phyloP scores from a whole-genome alignment of 805 yeast species.

The Monosporozyma siamensis region DNA sequence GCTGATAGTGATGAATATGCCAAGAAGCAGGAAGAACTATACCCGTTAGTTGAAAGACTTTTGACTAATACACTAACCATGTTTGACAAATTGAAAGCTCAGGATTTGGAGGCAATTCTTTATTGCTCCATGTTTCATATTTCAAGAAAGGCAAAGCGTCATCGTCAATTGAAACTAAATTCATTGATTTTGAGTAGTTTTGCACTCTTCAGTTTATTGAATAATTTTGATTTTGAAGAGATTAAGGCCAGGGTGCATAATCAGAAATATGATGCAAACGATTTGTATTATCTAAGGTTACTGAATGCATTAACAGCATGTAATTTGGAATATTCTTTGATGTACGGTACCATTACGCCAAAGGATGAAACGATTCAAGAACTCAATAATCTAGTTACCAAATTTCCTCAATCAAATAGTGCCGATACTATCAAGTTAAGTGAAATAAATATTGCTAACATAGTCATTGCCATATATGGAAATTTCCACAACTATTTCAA shows the following conservation, averaged over 20 bases:
- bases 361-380: conserved; percentile 26
- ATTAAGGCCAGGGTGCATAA: conserved; percentile 32
- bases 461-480: conserved; percentile 22
- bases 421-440: conserved; percentile 49
- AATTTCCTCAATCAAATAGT: conserved; percentile 41
- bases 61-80: conserved; percentile 39
- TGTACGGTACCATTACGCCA: conserved; percentile 33
- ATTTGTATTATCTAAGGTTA: conserved; percentile 45
- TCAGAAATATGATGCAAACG: conserved; percentile 29
- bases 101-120: conserved; percentile 51
- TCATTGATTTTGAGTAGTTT: conserved; percentile 44
- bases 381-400: conserved; percentile 36
- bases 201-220: conserved; percentile 41
- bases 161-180: conserved; percentile 42
- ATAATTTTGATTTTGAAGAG: conserved; percentile 37
- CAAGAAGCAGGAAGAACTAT: conserved; percentile 39
- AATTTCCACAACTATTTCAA: conserved; percentile 22
- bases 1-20: conserved; percentile 44
- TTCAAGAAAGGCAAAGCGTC: conserved; percentile 40
- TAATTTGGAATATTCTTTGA: conserved; percentile 43
- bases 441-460: conserved; percentile 37
- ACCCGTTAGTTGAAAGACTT: conserved; percentile 41
- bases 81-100: conserved; percentile 46
- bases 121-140: conserved; percentile 47
- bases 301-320: conserved; percentile 44